Conservation (phyloP, 2,329 filamentous ascomycete genomes). For the Aspergillus sp. region DNA sequence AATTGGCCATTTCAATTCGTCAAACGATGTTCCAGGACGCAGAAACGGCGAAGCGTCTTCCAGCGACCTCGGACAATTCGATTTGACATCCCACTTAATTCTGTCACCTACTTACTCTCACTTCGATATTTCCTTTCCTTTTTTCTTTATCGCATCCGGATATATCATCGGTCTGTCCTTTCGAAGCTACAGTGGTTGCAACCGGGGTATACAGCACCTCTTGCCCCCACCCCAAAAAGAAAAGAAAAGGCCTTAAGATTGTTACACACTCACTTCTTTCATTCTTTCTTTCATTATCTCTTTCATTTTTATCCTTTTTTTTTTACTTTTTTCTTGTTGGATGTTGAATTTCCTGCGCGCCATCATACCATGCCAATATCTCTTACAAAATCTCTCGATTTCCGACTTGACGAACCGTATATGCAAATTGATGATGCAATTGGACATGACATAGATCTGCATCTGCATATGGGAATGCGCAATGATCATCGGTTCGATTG, state of each 20-base stretch:
- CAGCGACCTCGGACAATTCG: no score
- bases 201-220: neutral
- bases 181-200: neutral
- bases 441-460: no score
- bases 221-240: neutral
- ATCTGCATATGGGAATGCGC: no score
- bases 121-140: no score
- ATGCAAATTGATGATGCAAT: neutral
- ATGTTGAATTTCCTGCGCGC: neutral
- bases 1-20: neutral
- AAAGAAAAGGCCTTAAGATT: no score
- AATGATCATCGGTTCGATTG: no score
- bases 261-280: no score
- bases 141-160: neutral
- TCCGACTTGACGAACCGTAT: neutral
- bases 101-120: neutral
- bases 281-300: no score
- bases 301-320: no score
- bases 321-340: no score
- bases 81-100: neutral
- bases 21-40: no score
- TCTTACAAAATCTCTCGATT: neutral
- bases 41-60: no score
- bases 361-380: neutral
- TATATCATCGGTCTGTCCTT: neutral